Base-by-base conservation (phyloP, 495 filamentous ascomycete species). In the Jackrogersella minutella region DNA sequence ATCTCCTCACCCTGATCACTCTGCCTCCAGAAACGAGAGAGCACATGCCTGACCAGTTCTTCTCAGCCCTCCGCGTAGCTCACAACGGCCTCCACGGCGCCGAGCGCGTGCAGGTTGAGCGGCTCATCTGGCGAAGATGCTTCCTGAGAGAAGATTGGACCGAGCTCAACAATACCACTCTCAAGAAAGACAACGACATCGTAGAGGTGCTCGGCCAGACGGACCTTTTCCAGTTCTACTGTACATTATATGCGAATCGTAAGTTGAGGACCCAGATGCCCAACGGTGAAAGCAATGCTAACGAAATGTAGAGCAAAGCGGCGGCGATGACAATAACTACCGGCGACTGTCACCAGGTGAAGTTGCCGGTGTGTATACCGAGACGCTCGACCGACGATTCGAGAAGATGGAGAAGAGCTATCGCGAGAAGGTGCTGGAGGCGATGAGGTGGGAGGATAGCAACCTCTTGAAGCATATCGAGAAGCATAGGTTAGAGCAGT, bases 51-150 rank as follows among this genome's bases (percentile, higher is more conserved):
- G 76, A 82, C 54, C 83, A 89, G 64, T 96, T 93, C 71, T 89
- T 86, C 71, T 74, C 88, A 24, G 92, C 93, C 37, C 79, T 96
- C 44, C 81, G 85, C 37, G 87, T 89, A 1, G 82, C 94, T 6
- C 81, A 81, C 50, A 79, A 84, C 34, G 81, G 84, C 39, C 81
- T 81, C 17, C 80, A 83, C 63, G 77, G 80, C 21, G 78, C 81
- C 11, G 83, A 83, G 1, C 83, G 84, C 31, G 74, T 80, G 36
- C 79, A 87, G 46, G 77, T 87, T 39, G 85, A 89, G 66, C 87
- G 86, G 33, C 81, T 94, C 24, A 89, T 96, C 55, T 97, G 93
- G 93, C 87, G 93, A 65, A 86, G 93, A 34, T 91, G 90, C 69
- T 87, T 88, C 62, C 83, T 93, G 52, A 84, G 85, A 43, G 91